These are phyloP conservation scores for Heliamphora exappendiculata DNA, from an alignment of 148 eudicot species.

Conservation along the genomic window DNA sequence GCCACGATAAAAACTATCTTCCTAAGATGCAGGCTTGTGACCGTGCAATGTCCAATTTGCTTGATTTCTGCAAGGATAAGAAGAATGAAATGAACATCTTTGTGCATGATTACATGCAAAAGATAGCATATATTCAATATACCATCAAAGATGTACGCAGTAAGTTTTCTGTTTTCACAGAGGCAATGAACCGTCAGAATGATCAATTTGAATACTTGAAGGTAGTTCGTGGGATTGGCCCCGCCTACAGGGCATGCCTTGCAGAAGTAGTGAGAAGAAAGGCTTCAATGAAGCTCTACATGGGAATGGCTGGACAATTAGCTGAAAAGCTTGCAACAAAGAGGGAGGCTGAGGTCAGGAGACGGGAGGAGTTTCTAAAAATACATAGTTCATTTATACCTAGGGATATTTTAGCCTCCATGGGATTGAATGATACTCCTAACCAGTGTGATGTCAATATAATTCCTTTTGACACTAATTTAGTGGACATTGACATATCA, in stretches of 20 bases:
- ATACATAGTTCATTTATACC: slow-evolving; percentile 66
- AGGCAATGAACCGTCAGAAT: slow-evolving; percentile 87
- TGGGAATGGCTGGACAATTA: slow-evolving; percentile 97
- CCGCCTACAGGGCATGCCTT: slow-evolving; percentile 85
- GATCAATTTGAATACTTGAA: slow-evolving; percentile 74
- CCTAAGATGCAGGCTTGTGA: slow-evolving; percentile 83
- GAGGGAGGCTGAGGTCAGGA: slow-evolving; percentile 82
- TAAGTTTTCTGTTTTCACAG: slow-evolving; percentile 86
- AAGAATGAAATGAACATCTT: slow-evolving; percentile 79
- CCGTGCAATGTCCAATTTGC: slow-evolving; percentile 53
- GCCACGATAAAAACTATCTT: slow-evolving; percentile 76
- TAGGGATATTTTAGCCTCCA: slow-evolving; percentile 65
- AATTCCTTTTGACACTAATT: slow-evolving; percentile 73
- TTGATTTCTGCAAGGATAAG: slow-evolving; percentile 54
- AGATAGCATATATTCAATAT: slow-evolving; percentile 81
- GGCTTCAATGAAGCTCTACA: slow-evolving; percentile 93
- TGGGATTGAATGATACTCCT: slow-evolving; percentile 94
- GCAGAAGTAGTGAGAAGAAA: slow-evolving; percentile 92
- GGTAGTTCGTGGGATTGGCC: slow-evolving; percentile 71
- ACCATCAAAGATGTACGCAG: slow-evolving; percentile 75
- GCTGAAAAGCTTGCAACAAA: slow-evolving; percentile 92
- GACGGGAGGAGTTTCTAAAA: slow-evolving; percentile 80
- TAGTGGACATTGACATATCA: slow-evolving; percentile 75
- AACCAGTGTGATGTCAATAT: slow-evolving; percentile 88
- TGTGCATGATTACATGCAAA: slow-evolving; percentile 93